Conservation (phyloP, 1,284 basidiomycete species). For the Moesziomyces sp. region DNA sequence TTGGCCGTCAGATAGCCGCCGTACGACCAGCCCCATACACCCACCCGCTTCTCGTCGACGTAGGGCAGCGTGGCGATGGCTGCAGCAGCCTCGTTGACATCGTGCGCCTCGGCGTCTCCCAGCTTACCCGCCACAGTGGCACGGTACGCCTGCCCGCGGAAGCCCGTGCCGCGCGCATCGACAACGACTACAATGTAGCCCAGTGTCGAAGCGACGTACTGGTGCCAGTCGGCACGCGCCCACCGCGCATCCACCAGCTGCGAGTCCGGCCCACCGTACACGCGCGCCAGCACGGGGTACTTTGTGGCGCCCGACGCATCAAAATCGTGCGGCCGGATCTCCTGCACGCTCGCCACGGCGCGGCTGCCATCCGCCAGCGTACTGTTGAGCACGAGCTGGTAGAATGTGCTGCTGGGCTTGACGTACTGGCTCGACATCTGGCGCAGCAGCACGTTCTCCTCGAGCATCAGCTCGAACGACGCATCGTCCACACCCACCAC, state of each 20-base stretch:
- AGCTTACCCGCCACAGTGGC: conserved; percentile 86
- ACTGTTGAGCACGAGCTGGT: conserved; percentile 49
- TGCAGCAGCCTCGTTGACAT: conserved; percentile 84
- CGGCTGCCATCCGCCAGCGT: conserved; percentile 24
- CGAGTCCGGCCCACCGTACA: conserved; percentile 87
- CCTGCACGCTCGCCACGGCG: conserved; percentile 83
- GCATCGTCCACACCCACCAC: conserved; percentile 77
- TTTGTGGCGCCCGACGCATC: conserved; percentile 90
- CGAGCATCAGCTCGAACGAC: conserved; percentile 72
- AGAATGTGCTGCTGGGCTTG: conserved; percentile 75
- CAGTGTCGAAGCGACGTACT: conserved; percentile 82
- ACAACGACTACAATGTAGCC: conserved; percentile 88
- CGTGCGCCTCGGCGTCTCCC: conserved; percentile 84
- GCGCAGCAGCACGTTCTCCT: conserved; percentile 80
- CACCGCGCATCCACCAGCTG: conserved; percentile 68
- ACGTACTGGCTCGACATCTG: conserved; percentile 78
- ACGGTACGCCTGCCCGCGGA: conserved; percentile 82
- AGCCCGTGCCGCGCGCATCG: conserved; percentile 94
- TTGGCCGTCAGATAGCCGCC: conserved; percentile 60
- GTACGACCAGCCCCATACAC: conserved; percentile 72
- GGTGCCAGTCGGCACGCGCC: conserved; percentile 74
- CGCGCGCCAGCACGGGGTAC: conserved; percentile 77
- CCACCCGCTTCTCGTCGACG: conserved; percentile 84
- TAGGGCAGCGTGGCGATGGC: conserved; percentile 72
- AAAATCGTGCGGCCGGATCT: conserved; percentile 89